A percentile compares a stretch with the other conserved stretches of the same genome.
These are phyloP conservation scores for Leccinum aurantiacum DNA, from an alignment of 768 basidiomycete species.

Conservation along the genomic window DNA sequence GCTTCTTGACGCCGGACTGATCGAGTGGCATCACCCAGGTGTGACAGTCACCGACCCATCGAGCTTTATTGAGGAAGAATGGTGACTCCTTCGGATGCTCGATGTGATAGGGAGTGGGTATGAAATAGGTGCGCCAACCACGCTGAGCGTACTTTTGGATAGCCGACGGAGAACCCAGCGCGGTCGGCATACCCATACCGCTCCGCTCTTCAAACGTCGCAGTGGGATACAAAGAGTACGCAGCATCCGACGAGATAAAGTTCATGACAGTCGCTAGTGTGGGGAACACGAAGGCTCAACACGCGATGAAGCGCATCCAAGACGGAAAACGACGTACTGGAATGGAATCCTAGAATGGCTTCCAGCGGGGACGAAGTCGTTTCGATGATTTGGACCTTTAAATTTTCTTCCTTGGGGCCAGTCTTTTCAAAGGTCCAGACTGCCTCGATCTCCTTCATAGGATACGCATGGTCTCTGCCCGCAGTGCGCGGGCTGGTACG, in stretches of 20 bases:
- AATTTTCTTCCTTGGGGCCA: not conserved
- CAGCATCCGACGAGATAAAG: conserved; percentile 40
- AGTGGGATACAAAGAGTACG: conserved; percentile 42
- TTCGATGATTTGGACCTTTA: conserved; percentile 43
- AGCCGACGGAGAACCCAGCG: conserved; percentile 4
- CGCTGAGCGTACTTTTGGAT: conserved; percentile 37
- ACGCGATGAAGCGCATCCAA: not conserved
- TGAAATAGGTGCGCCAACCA: conserved; percentile 30
- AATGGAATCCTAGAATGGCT: conserved; percentile 48
- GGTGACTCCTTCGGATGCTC: conserved; percentile 5
- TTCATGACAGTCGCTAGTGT: conserved; percentile 30
- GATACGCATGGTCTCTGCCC: not conserved
- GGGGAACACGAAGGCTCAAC: conserved; percentile 14
- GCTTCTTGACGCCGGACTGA: conserved; percentile 13
- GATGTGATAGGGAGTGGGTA: conserved; percentile 2
- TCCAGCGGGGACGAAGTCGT: conserved; percentile 17
- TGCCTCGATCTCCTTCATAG: conserved; percentile 1
- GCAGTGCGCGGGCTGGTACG: not conserved
- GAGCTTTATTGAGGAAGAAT: conserved; percentile 19
- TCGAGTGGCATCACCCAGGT: conserved; percentile 35
- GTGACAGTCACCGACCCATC: conserved; percentile 34
- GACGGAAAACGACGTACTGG: conserved; percentile 35
- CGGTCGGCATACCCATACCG: conserved; percentile 22
- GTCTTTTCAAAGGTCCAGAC: conserved; percentile 30
- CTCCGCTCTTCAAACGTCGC: conserved; percentile 39